Base-by-base conservation (phyloP, 768 basidiomycete genomes). In the Russula vinacea region DNA sequence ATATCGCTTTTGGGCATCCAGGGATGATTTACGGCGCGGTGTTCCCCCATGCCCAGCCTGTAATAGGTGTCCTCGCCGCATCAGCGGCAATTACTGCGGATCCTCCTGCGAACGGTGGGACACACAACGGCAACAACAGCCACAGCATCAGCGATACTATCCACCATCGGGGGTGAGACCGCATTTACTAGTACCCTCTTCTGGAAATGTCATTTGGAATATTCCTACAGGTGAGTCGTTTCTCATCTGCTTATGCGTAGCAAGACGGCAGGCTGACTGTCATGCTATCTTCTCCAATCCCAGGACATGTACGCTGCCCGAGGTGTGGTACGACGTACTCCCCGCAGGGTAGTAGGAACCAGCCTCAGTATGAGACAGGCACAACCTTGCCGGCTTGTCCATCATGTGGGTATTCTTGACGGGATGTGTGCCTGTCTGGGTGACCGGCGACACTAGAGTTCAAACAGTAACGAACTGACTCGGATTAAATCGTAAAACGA, bases 21-120 rank as follows among this genome's bases (percentile, higher is more conserved):
- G 66, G 26, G 56, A 45, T 1, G 58, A 64, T 24, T 2, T 59
- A 40, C 22, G 2, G 33, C 37, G 2, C n/a, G 56, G 66, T 32
- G 24, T 32, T 17, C 37, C 24, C 26, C 22, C 22, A 5, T 64
- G 65, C 33, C 37, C 26, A 17, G 62, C 53, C 13, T 67, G 66
- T 45, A 16, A 29, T 2, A 57, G 10, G 37, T 54, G 32, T 24
- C 62, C 62, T 33, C 62, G 50, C 13, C 62, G 57, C 29, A 19
- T 19, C 37, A 17, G 40, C 16, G 22, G 39, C 57, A n/a, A 26
- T 10, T 67, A 51, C 37, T 67, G 65, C 7, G 62, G 65, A 14
- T 5, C 24, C 3, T 7, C 51, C 24, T 67, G 65, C 62, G 52
- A 64, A 32, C 8, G 1, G 3, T 59, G 56, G 53, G 56, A 33